Percentiles rank a stretch among this genome's conserved stretches.
phyloP scores from a whole-genome alignment of 2,329 filamentous ascomycete species.

The Alternaria viburni region DNA sequence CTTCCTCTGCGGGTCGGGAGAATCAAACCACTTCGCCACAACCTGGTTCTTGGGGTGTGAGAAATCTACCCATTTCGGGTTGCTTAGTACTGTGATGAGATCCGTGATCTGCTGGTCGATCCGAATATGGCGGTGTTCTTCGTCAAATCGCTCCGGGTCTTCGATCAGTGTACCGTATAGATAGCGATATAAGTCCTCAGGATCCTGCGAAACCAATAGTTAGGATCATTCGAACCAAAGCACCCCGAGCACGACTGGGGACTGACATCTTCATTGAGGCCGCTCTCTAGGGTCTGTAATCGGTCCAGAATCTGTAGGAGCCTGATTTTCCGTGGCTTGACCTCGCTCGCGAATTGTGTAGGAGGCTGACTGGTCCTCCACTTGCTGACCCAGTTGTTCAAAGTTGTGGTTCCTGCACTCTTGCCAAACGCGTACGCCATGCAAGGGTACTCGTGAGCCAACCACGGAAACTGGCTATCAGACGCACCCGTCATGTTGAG shows the following conservation, averaged over 20 bases:
- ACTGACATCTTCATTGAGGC: conserved; percentile 53
- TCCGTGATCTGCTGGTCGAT: conserved; percentile 76
- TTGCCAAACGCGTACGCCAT: conserved; percentile 71
- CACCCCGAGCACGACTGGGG: conserved; percentile 13
- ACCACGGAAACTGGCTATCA: conserved; percentile 63
- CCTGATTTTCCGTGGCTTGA: conserved; percentile 66
- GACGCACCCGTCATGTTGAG: conserved; percentile 45
- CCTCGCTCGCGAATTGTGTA: conserved; percentile 65
- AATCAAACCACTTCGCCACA: conserved; percentile 72
- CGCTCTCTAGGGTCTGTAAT: conserved; percentile 50
- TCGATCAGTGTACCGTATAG: conserved; percentile 73
- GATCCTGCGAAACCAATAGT: conserved; percentile 46
- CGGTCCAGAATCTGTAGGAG: conserved; percentile 57
- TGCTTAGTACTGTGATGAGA: conserved; percentile 71
- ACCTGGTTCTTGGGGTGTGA: conserved; percentile 73
- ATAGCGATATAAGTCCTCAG: conserved; percentile 57
- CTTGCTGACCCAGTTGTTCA: conserved; percentile 71
- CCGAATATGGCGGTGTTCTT: conserved; percentile 60
- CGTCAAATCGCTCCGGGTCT: conserved; percentile 68
- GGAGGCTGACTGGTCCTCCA: conserved; percentile 63
- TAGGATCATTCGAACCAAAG: conserved; percentile 32
- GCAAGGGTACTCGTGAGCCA: conserved; percentile 76
- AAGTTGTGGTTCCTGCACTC: conserved; percentile 71
- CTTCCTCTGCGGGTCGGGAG: conserved; percentile 63
- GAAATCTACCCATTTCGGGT: conserved; percentile 77